These are phyloP conservation scores for Xylaria nigripes DNA, from an alignment of 495 filamentous ascomycete genomes.

Conservation along the genomic window DNA sequence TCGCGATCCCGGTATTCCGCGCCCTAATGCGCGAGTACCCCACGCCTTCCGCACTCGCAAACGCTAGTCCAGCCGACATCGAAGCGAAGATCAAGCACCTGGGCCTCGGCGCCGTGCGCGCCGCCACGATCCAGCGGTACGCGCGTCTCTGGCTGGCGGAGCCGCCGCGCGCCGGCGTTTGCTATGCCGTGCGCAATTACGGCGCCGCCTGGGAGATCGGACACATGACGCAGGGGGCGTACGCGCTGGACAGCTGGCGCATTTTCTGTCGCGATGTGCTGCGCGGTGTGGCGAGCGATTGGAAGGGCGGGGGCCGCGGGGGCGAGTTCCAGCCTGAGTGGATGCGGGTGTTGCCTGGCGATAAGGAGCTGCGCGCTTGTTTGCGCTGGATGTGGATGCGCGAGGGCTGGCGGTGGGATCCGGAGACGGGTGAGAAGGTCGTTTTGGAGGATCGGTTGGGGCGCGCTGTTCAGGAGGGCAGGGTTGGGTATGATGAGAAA, in stretches of 20 bases:
- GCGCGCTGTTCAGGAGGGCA: slow-evolving; percentile 49
- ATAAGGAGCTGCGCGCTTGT: slow-evolving; percentile 86
- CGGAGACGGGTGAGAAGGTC: slow-evolving; percentile 54
- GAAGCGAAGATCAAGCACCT: slow-evolving; percentile 58
- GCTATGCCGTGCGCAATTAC: slow-evolving; percentile 66
- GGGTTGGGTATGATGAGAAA: slow-evolving; percentile 54
- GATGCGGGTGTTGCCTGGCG: slow-evolving; percentile 74
- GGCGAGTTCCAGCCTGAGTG: slow-evolving; percentile 60
- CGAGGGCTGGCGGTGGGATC: slow-evolving; percentile 79
- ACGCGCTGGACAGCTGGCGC: slow-evolving; percentile 86
- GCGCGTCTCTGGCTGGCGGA: slow-evolving; percentile 62
- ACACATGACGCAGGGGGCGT: slow-evolving; percentile 78
- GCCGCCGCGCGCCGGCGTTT: slow-evolving; percentile 50
- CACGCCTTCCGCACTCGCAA: slow-evolving; percentile 54
- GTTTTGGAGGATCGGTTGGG: slow-evolving; percentile 48
- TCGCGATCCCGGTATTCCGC: slow-evolving; percentile 72
- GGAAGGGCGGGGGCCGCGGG: slow-evolving; percentile 44
- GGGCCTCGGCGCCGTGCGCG: slow-evolving; percentile 57
- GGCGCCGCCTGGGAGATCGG: slow-evolving; percentile 80
- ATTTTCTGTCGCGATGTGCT: slow-evolving; percentile 86
- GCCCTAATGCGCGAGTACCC: slow-evolving; percentile 60
- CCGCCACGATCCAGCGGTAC: slow-evolving; percentile 47
- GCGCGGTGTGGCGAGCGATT: slow-evolving; percentile 51
- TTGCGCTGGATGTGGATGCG: slow-evolving; percentile 86
- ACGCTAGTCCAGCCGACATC: slow-evolving; percentile 50